Conservation (phyloP, 495 filamentous ascomycete species). For the Penicillium psychrofluorescens region DNA sequence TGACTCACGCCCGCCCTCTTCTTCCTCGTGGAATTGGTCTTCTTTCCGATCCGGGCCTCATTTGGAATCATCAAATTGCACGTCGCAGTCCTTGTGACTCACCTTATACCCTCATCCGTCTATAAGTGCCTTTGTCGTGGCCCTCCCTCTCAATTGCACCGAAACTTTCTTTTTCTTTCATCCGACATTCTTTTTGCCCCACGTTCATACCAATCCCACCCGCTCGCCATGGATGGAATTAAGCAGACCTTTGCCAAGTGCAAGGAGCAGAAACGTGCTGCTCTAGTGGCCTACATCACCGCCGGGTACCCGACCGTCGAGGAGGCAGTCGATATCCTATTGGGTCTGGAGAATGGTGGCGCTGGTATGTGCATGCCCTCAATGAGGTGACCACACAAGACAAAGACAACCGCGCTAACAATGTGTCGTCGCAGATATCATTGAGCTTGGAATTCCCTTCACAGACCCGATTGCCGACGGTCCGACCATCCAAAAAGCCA, state of each 20-base stretch:
- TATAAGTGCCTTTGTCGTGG: background rate
- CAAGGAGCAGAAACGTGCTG: constrained; percentile 59
- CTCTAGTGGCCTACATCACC: constrained; percentile 92
- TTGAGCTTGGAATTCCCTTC: constrained; percentile 72
- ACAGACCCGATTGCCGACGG: constrained; percentile 97
- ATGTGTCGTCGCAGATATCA: constrained; percentile 25
- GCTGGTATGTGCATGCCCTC: constrained; percentile 54
- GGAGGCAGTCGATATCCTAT: constrained; percentile 72
- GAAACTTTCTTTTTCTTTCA: constrained; percentile 1
- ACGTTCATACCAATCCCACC: constrained; percentile 2
- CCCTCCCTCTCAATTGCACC: background rate
- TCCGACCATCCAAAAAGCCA: constrained; percentile 86
- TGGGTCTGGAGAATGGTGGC: constrained; percentile 88
- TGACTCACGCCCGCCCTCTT: background rate
- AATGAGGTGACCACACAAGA: background rate
- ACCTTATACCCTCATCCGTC: background rate
- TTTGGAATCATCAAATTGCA: too few species aligned
- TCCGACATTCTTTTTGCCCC: constrained; percentile 10
- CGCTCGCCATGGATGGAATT: constrained; percentile 60
- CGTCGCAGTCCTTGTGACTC: too few species aligned
- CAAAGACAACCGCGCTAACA: too few species aligned
- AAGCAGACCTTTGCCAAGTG: constrained; percentile 83
- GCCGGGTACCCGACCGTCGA: constrained; percentile 85
- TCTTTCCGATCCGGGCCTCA: too few species aligned
- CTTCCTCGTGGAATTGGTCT: background rate